Base-by-base conservation (phyloP, 371 early-diverging fungal genomes). In the Blakeslea trispora region DNA sequence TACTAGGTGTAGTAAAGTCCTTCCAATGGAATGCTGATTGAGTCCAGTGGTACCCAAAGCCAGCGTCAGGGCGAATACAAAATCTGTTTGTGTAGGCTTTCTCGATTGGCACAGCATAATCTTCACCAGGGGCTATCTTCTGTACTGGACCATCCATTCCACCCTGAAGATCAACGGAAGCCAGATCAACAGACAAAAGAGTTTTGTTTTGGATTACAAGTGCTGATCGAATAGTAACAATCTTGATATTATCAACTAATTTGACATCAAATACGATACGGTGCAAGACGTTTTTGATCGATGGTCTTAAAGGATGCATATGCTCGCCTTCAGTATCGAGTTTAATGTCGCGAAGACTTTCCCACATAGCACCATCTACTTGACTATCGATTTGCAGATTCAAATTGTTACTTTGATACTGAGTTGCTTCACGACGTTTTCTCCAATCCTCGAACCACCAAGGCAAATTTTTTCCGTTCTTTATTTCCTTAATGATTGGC, bases 391-490 rank as follows among this genome's bases (percentile, higher is more conserved):
- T 81, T 69, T 94, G 95, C 3, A 97, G 62, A 23, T 90, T 93
- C 1, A 98, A 63, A 43, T 81, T 81, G 62, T 94, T 93, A 40
- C 81, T 55, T 64, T 66, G 44, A 68, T 80, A 55, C 22, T 45
- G 44, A 0, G 53, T 50, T 13, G 48, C 45, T 45, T 96, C 96
- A 50, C 97, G 89, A 68, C 88, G 87, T 45, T 85, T 87, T 44
- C 92, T 81, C 97, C 97, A 98, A 66, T 97, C 95, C 53, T 95
- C 96, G 64, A 97, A 98, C 41, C 92, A 85, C 96, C 96, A 98
- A 6, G 93, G 87, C 31, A 93, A 69, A 22, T 89, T 90, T 6
- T 75, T 77, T 9, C 89, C 89, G 61, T 94, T 86, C 21, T 78
- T 70, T 11, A 95, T 68, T 44, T 85, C 72, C 19, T 84, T 79